Base-by-base conservation (phyloP, 129 eudicot species). In the Glebionis coronaria region DNA sequence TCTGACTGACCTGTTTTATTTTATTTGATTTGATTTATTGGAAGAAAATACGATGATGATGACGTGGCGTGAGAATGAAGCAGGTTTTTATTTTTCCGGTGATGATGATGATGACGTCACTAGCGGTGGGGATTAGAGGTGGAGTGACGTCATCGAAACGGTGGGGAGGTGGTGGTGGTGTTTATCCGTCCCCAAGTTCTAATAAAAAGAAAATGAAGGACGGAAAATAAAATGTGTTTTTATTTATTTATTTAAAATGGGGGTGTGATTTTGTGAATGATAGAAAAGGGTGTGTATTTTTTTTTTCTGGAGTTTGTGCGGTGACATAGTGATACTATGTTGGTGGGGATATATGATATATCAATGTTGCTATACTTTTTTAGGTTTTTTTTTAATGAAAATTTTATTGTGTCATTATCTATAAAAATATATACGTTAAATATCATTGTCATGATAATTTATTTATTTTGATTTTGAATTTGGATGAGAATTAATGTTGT, bases 261-360 rank as follows among this genome's bases (percentile, higher is more conserved):
- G 73, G 52, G 42, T 53, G 19, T 28, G 50, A 53, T 21, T n/a
- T n/a, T 65, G 25, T 23, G 25, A 23, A 23, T 23, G 25, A 23
- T 23, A 23, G 25, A 23, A 23, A 23, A 23, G 2, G 25, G 25
- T n/a, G n/a, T n/a, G 25, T 23, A 23, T 23, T 23, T 2, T 23
- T 23, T 23, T 2, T 23, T 23, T 66, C 67, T 65, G 78, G 78
- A 57, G 78, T 56, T 65, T 74, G 73, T 66, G 79, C 35, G 79
- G 79, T 74, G 79, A 65, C 79, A 66, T 74, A 65, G 71, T 64
- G 61, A 31, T 67, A 56, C 46, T 73, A 54, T 73, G 78, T 73
- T 65, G 66, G 29, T 64, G 78, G 78, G 46, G n/a, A n/a, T n/a
- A n/a, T n/a, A n/a, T n/a, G n/a, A 65, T 29, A 29, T 29, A 4